These are phyloP conservation scores for Medicago truncatula DNA, from an alignment of 306 rosid genomes.

Conservation along the genomic window MtrunA17r5.0-ANR NC_053049.1:42001001-42001500, in stretches of 20 bases:
- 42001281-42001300: conserved; percentile 82
- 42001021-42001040: too few relatives aligned
- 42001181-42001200: conserved; percentile 13
- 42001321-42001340: conserved; percentile 79
- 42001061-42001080: not conserved
- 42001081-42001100: conserved; percentile 14
- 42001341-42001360: conserved; percentile 87
- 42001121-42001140: not conserved
- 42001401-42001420: conserved; percentile 90
- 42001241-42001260: conserved; percentile 21
- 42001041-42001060: conserved; percentile 26
- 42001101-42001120: conserved; percentile 19
- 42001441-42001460: conserved; percentile 88
- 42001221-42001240: conserved; percentile 9
- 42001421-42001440: conserved; percentile 84
- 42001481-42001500: conserved; percentile 99
- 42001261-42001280: conserved; percentile 39
- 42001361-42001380: conserved; percentile 96
- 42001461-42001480: conserved; percentile 95
- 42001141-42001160: conserved; percentile 14
- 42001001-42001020: not conserved
- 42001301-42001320: conserved; percentile 74
- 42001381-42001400: conserved; percentile 99
- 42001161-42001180: conserved; percentile 23
- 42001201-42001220: conserved; percentile 32